Conservation (phyloP, 2,329 filamentous ascomycete species). For the Cercospora sp. region DNA sequence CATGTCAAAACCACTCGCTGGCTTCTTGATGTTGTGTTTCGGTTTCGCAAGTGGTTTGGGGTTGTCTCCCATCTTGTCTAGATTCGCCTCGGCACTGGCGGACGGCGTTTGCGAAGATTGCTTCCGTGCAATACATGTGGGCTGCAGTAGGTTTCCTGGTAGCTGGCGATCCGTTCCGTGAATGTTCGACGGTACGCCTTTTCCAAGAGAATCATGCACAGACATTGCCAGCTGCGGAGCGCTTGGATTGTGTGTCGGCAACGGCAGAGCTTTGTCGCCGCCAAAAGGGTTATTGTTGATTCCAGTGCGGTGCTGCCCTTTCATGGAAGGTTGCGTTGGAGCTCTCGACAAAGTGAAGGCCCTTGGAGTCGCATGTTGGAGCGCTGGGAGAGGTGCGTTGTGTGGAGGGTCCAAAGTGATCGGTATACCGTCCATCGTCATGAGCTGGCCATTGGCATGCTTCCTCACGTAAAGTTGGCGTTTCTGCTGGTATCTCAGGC, state of each 20-base stretch:
- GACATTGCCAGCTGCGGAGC: background rate
- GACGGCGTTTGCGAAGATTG: background rate
- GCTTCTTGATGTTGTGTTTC: background rate
- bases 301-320: background rate
- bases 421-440: background rate
- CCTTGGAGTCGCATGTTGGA: background rate
- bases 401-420: conserved; percentile 4
- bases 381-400: conserved; percentile 1
- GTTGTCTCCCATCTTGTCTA: background rate
- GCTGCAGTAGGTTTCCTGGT: background rate
- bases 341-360: background rate
- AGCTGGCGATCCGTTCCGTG: background rate
- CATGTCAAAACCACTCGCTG: background rate
- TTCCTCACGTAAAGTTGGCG: conserved; percentile 9
- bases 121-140: background rate
- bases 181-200: background rate
- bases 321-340: background rate
- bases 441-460: background rate
- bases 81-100: background rate
- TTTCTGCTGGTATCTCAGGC: background rate
- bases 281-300: background rate
- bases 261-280: background rate
- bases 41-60: background rate
- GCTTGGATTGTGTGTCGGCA: background rate
- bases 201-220: background rate